These are phyloP conservation scores for Tagetes erecta DNA, from an alignment of 129 eudicot species.

Conservation along the genomic window DNA sequence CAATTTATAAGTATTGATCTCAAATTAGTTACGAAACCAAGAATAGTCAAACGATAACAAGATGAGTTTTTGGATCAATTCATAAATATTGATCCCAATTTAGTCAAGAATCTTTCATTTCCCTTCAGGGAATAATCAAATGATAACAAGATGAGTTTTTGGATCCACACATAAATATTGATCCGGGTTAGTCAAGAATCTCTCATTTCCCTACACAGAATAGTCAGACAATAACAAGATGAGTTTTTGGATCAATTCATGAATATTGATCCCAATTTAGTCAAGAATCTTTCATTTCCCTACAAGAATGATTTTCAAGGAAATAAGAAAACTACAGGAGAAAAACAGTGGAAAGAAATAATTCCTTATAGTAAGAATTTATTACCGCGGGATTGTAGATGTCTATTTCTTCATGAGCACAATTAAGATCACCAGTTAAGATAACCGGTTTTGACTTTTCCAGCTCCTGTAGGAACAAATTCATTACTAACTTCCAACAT, in stretches of 20 bases:
- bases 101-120: neutral
- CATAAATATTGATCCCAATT: neutral
- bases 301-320: neutral
- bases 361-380: neutral
- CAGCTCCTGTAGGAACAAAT: slow-evolving; percentile 61
- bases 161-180: too few relatives aligned
- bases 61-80: neutral
- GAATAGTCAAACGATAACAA: slow-evolving; percentile 5
- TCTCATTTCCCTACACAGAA: slow-evolving; percentile 68
- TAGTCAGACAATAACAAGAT: neutral
- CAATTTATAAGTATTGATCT: neutral
- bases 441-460: slow-evolving; percentile 95
- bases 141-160: too few relatives aligned
- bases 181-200: slow-evolving; percentile 16
- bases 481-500: too few relatives aligned
- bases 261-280: neutral
- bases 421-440: slow-evolving; percentile 93
- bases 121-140: neutral
- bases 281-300: neutral
- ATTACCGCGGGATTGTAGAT: slow-evolving; percentile 88
- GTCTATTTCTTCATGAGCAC: slow-evolving; percentile 97
- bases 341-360: neutral
- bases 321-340: too few relatives aligned
- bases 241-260: slow-evolving; percentile 3
- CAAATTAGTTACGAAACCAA: neutral